phyloP scores from a whole-genome alignment of 495 filamentous ascomycete genomes.

The Usnea hakonensis region DNA sequence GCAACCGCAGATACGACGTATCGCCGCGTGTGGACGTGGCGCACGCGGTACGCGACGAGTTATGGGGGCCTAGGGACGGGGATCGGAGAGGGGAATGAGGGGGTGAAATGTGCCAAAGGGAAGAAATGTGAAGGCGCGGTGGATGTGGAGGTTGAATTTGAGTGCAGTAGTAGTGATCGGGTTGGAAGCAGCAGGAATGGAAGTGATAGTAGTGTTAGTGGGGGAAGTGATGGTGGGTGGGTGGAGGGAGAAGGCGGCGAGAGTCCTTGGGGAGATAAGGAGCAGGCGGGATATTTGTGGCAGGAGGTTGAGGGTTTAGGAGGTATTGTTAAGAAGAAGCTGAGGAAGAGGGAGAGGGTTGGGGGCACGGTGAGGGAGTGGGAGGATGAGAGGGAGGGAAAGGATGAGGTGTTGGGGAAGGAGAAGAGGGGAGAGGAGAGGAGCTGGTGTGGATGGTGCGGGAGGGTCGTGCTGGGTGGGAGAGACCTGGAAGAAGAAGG shows the following conservation, averaged over 20 bases:
- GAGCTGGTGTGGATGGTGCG: conserved; percentile 39
- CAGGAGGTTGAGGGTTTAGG: conserved; percentile 87
- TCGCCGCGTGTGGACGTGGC: conserved; percentile 77
- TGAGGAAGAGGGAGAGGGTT: conserved; percentile 62
- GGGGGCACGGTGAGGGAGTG: conserved; percentile 76
- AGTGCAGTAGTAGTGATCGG: conserved; percentile 58
- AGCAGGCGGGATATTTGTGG: conserved; percentile 60
- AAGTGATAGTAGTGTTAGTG: conserved; percentile 17
- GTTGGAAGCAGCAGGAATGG: conserved; percentile 35
- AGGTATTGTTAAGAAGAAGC: conserved; percentile 63
- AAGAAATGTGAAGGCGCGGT: conserved; percentile 59
- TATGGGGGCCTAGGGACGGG: conserved; percentile 78
- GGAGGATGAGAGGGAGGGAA: conserved; percentile 62
- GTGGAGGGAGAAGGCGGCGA: conserved; percentile 4
- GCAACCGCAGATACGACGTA: conserved; percentile 66
- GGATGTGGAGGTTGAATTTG: conserved; percentile 71
- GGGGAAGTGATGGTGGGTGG: conserved; percentile 17
- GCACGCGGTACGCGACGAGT: conserved; percentile 71
- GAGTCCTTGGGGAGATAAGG: conserved; percentile 26
- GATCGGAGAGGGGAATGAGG: conserved; percentile 79
- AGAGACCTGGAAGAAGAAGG: conserved; percentile 8
- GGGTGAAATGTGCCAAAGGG: conserved; percentile 73
- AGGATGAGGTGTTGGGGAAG: conserved; percentile 56
- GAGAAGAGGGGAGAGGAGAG: conserved; percentile 41
- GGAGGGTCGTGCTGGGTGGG: conserved; percentile 18